Evolutionary conservation across 768 basidiomycete genomes (phyloP).

Genomic region (Candolleomyces aberdarensis): DNA sequence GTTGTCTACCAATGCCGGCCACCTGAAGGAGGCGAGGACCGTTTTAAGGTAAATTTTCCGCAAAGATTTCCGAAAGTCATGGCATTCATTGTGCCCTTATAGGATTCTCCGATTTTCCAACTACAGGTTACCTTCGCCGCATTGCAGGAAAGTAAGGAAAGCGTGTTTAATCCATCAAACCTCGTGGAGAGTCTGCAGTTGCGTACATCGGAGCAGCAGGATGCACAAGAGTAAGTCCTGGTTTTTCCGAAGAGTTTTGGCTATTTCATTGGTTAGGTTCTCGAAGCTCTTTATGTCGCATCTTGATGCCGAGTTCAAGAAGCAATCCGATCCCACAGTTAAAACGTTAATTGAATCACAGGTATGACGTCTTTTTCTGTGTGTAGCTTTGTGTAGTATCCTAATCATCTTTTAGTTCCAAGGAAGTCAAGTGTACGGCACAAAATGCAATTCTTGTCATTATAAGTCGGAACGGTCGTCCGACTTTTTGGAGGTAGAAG

Average conservation of each 20-base stretch:
- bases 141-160: conserved; percentile 68
- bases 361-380: conserved; percentile 31
- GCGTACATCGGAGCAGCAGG: conserved; percentile 85
- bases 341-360: conserved; percentile 72
- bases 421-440: conserved; percentile 80
- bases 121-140: conserved; percentile 82
- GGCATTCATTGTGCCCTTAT: conserved; percentile 2
- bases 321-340: conserved; percentile 62
- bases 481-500: conserved; percentile 86
- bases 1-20: conserved; percentile 81
- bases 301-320: conserved; percentile 83
- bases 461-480: conserved; percentile 63
- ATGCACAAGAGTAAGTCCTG: conserved; percentile 83
- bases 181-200: conserved; percentile 84
- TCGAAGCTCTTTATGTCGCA: conserved; percentile 93
- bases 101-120: conserved; percentile 80
- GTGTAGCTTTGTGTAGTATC: neutral
- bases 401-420: conserved; percentile 62
- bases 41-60: conserved; percentile 31
- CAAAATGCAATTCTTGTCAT: conserved; percentile 68
- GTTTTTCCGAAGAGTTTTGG: conserved; percentile 7
- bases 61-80: neutral
- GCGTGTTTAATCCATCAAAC: conserved; percentile 77
- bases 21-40: conserved; percentile 43
- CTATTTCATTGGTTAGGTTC: conserved; percentile 50